Evolutionary conservation across 139 green algal genomes (phyloP).

Genomic region (Coelastrella sp.): DNA sequence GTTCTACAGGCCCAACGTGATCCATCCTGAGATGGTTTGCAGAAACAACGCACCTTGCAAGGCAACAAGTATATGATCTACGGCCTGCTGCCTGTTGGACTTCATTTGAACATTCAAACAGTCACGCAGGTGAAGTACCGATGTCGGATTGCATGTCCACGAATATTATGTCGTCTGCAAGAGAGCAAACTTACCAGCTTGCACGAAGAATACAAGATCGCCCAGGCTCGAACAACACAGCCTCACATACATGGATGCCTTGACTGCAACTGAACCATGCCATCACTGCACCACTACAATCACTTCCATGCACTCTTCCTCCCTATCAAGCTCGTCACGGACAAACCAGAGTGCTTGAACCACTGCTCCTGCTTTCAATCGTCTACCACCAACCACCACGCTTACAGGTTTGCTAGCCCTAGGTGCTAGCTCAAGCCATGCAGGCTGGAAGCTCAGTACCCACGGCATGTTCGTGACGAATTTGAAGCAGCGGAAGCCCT

Average conservation of each 20-base stretch:
- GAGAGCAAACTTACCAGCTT: neutral
- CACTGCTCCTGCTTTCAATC: neutral
- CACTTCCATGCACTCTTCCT: constrained; percentile 23
- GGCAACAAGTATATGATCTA: too few species aligned
- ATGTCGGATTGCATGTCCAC: too few species aligned
- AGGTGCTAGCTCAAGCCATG: neutral
- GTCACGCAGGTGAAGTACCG: too few species aligned
- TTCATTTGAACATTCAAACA: too few species aligned
- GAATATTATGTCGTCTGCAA: too few species aligned
- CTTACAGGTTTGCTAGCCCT: neutral
- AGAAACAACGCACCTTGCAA: too few species aligned
- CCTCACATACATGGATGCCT: neutral
- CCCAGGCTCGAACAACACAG: too few species aligned
- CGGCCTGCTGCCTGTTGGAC: too few species aligned
- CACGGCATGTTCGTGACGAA: neutral
- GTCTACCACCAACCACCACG: constrained; percentile 6
- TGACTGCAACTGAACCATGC: neutral
- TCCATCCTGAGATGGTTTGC: too few species aligned
- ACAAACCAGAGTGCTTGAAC: constrained; percentile 19
- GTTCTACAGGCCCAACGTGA: too few species aligned
- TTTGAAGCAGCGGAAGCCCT: neutral
- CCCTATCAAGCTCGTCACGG: constrained; percentile 7
- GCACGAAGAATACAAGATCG: too few species aligned
- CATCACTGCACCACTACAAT: neutral
- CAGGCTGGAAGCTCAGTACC: constrained; percentile 27